These are phyloP conservation scores for Torulaspora maleeae DNA, from an alignment of 805 yeast genomes.

Conservation along the genomic window DNA sequence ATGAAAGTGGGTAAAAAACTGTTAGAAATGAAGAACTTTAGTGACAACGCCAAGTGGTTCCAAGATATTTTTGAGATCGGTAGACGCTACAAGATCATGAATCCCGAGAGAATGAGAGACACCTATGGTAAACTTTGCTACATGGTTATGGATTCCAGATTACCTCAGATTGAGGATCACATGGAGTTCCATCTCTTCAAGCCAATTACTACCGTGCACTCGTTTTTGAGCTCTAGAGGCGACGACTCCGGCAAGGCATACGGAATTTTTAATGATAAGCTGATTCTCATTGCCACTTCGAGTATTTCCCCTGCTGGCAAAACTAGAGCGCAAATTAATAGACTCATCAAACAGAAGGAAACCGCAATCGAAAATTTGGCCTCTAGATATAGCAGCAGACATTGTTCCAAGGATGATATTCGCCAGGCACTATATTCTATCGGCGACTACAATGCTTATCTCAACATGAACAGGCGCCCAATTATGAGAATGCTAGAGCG, in stretches of 20 bases:
- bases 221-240: conserved; percentile 42
- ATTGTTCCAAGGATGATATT: conserved; percentile 54
- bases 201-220: conserved; percentile 61
- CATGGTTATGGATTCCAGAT: conserved; percentile 79
- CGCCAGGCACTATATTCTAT: conserved; percentile 69
- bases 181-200: conserved; percentile 73
- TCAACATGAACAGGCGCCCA: conserved; percentile 64
- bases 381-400: conserved; percentile 41
- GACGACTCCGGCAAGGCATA: conserved; percentile 38
- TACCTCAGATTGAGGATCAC: conserved; percentile 63
- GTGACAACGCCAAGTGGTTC: conserved; percentile 70
- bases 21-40: conserved; percentile 61
- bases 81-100: conserved; percentile 75
- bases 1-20: conserved; percentile 63
- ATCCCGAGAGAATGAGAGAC: conserved; percentile 76
- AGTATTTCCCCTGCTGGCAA: conserved; percentile 60
- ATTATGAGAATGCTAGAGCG: conserved; percentile 57
- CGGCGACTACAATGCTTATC: conserved; percentile 72
- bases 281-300: conserved; percentile 58
- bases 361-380: conserved; percentile 60
- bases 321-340: conserved; percentile 49
- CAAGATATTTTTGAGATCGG: conserved; percentile 70
- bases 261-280: conserved; percentile 51
- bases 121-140: conserved; percentile 75
- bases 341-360: conserved; percentile 62